These are phyloP conservation scores for Trichoderma guizhouense DNA, from an alignment of 2,329 filamentous ascomycete species.

Conservation along the genomic window DNA sequence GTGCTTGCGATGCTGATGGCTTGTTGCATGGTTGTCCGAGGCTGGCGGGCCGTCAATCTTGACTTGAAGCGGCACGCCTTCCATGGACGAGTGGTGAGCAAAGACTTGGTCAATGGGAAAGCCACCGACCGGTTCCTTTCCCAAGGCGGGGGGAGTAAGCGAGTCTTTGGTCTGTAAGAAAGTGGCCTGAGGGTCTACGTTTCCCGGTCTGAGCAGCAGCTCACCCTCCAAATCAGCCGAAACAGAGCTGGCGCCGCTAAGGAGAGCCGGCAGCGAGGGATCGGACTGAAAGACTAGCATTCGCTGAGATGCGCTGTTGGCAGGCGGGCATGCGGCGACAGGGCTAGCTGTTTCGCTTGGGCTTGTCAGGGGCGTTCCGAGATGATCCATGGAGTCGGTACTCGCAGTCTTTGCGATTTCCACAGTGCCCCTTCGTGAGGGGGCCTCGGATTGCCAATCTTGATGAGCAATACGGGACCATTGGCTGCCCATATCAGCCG, in stretches of 20 bases:
- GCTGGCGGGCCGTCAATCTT: constrained; percentile 25
- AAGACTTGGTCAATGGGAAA: constrained; percentile 47
- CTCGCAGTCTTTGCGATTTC: constrained; percentile 50
- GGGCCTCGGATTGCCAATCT: constrained; percentile 36
- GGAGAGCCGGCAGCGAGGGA: constrained; percentile 59
- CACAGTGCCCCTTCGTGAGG: constrained; percentile 40
- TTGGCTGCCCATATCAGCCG: constrained; percentile 24
- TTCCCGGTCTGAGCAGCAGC: constrained; percentile 50
- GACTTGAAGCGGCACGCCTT: constrained; percentile 31
- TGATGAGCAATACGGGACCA: constrained; percentile 39
- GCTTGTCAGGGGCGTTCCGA: constrained; percentile 52
- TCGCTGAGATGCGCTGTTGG: constrained; percentile 43
- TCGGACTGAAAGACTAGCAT: constrained; percentile 59
- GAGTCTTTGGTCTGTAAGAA: constrained; percentile 53
- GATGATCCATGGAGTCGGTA: constrained; percentile 47
- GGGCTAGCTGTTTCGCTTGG: constrained; percentile 53
- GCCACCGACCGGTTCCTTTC: constrained; percentile 44
- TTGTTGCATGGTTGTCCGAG: constrained; percentile 1
- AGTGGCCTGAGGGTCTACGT: constrained; percentile 40
- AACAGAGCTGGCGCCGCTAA: constrained; percentile 62
- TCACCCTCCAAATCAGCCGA: constrained; percentile 62
- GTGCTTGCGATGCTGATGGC: constrained; percentile 19
- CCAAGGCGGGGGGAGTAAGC: constrained; percentile 50
- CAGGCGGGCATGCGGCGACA: constrained; percentile 39
- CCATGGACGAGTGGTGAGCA: constrained; percentile 32